Conservation (phyloP, 352 stramenopile species). For the Labyrinthula sp. region DNA sequence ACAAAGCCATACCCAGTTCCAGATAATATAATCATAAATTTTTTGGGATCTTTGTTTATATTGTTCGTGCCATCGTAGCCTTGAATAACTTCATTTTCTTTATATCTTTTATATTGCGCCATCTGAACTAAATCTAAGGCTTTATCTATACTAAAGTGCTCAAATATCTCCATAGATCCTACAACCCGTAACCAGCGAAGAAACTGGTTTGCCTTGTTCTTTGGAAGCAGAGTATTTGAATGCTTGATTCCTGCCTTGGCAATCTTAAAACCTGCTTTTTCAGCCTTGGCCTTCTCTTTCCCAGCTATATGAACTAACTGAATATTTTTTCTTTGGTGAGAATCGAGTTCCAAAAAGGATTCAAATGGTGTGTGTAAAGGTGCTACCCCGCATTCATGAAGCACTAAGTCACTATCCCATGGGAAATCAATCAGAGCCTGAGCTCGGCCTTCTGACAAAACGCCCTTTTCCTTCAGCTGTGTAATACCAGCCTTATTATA, state of each 20-base stretch:
- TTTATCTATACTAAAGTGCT: conserved; percentile 13
- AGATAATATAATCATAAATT: no score
- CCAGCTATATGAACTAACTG: conserved; percentile 21
- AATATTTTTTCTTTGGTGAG: conserved; percentile 16
- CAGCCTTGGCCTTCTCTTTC: conserved; percentile 3
- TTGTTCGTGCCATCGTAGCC: no score
- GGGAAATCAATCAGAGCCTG: conserved; percentile 71
- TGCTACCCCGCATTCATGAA: conserved; percentile 74
- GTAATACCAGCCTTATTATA: conserved; percentile 66
- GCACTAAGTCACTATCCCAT: conserved; percentile 67
- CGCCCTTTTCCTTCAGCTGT: conserved; percentile 49
- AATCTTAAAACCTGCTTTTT: conserved; percentile 10
- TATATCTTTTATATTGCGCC: conserved; percentile 6
- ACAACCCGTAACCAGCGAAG: conserved; percentile 21
- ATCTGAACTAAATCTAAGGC: conserved; percentile 23
- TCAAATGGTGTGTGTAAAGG: conserved; percentile 81
- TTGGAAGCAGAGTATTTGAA: conserved; percentile 17
- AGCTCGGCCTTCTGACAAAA: conserved; percentile 52
- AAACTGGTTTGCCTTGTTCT: conserved; percentile 13
- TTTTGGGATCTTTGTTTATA: no score
- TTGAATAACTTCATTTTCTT: no score
- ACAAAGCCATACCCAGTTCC: no score
- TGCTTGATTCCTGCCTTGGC: conserved; percentile 10
- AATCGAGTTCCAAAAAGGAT: no score
- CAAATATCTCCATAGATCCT: conserved; percentile 26